Evolutionary conservation across 768 basidiomycete species (phyloP), one percentile per base, ranked within the genome.

Genomic region (Pisolithus orientalis): DNA sequence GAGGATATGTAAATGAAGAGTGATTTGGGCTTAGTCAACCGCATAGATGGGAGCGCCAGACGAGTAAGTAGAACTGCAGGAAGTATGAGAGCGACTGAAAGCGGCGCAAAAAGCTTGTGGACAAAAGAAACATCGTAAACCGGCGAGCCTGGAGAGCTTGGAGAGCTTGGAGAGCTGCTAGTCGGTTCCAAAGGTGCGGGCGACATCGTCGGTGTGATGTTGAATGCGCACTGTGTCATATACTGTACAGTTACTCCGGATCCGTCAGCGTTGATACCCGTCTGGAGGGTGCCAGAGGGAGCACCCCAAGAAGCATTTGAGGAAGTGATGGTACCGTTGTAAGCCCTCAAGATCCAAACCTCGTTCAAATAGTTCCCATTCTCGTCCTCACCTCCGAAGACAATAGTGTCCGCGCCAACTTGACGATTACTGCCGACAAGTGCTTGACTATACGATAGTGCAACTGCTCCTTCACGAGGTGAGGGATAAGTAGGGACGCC

Each of bases 261-360:
- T 11, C 89, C 89, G 53, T 73, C 75, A 3, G 90, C 87, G 57
- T 78, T 69, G 44, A 82, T 50, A 27, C 90, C 89, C 1, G 78
- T 76, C 64, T 78, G 72, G 39, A 91, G 75, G 29, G 66, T 57
- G 0, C 89, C 90, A 53, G 78, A 65, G 5, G 85, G 83, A 59
- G 76, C 90, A 13, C 84, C 84, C 87, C 85, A 89, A 6, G 67
- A 68, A 51, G 75, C 66, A 47, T 75, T 72, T 2, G 81, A 76
- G n/a, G 76, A 57, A n/a, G 77, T 77, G 51, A 87, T 61, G 31
- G 75, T 66, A n/a, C 75, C 84, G 54, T 76, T 74, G 65, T 90
- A 91, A 4, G 86, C 79, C 49, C 90, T 74, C 54, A 92, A 73
- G 7, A 92, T 64, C 90, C 90, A 92, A 10, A 92, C 62, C 51